Percentiles rank a stretch among this genome's conserved stretches.
Conservation (phyloP, 1,139 yeast species). For the Debaryomyces sp. region DNA sequence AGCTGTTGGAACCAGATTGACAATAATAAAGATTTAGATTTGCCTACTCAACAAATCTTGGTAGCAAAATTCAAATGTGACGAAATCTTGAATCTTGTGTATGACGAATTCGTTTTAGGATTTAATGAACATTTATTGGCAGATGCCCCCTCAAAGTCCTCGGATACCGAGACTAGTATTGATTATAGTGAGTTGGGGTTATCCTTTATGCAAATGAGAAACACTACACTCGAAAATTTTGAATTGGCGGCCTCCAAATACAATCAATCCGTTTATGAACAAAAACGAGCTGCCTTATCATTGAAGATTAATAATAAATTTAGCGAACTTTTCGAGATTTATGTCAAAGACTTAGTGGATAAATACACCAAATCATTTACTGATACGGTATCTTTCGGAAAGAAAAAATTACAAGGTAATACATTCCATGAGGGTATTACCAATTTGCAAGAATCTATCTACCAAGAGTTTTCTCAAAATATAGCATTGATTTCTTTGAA, state of each 20-base stretch:
- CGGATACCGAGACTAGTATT: conserved; percentile 18
- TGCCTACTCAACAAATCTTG: conserved; percentile 93
- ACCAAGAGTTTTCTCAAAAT: conserved; percentile 19
- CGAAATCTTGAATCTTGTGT: conserved; percentile 66
- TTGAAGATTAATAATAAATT: conserved; percentile 50
- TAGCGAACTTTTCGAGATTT: conserved; percentile 42
- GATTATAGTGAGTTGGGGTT: conserved; percentile 45
- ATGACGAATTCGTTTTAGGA: conserved; percentile 45
- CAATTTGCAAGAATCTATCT: conserved; percentile 12
- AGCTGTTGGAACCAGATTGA: conserved; percentile 96
- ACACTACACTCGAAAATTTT: conserved; percentile 52
- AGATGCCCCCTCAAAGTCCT: conserved; percentile 10
- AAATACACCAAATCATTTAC: conserved; percentile 21
- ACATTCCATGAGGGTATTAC: conserved; percentile 22
- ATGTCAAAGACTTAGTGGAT: conserved; percentile 25
- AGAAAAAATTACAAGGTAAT: conserved; percentile 17
- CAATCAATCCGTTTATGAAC: conserved; percentile 61
- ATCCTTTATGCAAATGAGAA: conserved; percentile 42
- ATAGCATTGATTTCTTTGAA: conserved; percentile 25
- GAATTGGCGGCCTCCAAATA: conserved; percentile 78
- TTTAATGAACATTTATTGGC: conserved; percentile 25
- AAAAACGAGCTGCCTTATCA: conserved; percentile 54
- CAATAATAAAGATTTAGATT: conserved; percentile 86
- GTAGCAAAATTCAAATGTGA: conserved; percentile 96
- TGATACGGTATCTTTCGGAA: conserved; percentile 19